Conservation (phyloP, 768 basidiomycete genomes). For the Tephrocybe sp. region DNA sequence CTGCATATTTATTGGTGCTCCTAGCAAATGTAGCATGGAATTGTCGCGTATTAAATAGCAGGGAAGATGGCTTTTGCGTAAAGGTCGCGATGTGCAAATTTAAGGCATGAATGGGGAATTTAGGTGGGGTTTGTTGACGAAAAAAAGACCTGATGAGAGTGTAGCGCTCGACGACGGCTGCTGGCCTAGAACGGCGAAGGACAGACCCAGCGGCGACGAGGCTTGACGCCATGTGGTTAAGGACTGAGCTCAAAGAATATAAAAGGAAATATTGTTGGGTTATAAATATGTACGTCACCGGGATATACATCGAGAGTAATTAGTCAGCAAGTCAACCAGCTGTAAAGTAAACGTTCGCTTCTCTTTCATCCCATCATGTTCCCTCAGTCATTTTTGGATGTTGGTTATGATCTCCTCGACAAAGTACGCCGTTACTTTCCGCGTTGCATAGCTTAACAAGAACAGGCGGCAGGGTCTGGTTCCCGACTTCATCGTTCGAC, state of each 20-base stretch:
- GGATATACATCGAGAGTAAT: no score
- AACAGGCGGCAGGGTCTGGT: slow-evolving; percentile 61
- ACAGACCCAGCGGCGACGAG: slow-evolving; percentile 12
- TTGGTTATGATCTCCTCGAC: slow-evolving; percentile 13
- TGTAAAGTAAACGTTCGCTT: no score
- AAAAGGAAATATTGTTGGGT: background rate
- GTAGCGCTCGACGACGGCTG: slow-evolving; percentile 53
- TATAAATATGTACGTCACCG: slow-evolving; percentile 1
- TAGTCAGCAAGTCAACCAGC: no score
- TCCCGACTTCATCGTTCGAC: slow-evolving; percentile 52
- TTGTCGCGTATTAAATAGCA: slow-evolving; percentile 16
- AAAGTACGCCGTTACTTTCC: slow-evolving; percentile 12
- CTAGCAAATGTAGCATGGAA: slow-evolving; percentile 15
- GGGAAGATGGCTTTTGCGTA: background rate
- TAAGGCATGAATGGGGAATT: background rate
- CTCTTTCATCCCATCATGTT: background rate
- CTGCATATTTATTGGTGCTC: background rate
- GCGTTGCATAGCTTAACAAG: no score
- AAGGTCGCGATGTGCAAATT: background rate
- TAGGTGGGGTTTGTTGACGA: slow-evolving; percentile 26
- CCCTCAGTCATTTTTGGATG: slow-evolving; percentile 6
- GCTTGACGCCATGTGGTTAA: slow-evolving; percentile 11
- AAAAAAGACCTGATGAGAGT: slow-evolving; percentile 60
- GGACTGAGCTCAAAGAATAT: background rate
- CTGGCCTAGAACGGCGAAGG: slow-evolving; percentile 4